phyloP scores from a whole-genome alignment of 208 protist genomes.

The Wallacemonas sp. region DNA sequence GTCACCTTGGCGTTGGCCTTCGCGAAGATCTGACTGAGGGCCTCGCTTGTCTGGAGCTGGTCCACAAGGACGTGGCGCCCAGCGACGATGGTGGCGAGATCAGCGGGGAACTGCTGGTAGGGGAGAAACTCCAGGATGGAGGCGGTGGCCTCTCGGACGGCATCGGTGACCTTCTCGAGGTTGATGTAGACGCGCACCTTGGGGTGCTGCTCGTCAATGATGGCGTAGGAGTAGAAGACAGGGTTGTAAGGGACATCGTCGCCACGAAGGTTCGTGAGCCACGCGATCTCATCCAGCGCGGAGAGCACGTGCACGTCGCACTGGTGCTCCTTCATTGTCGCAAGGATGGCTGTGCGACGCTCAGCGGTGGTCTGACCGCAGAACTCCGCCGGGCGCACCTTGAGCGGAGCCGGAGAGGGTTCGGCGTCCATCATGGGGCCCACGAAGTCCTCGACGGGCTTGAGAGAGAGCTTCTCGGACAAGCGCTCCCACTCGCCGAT shows the following conservation, averaged over 20 bases:
- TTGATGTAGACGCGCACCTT: conserved; percentile 33
- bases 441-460: conserved; percentile 59
- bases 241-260: conserved; percentile 89
- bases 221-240: conserved; percentile 88
- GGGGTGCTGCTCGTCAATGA: conserved; percentile 36
- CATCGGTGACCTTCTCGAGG: conserved; percentile 32
- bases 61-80: conserved; percentile 63
- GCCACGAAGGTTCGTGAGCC: conserved; percentile 92
- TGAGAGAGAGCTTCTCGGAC: conserved; percentile 55
- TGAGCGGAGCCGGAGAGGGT: conserved; percentile 27
- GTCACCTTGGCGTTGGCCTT: conserved; percentile 27
- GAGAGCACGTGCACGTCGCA: conserved; percentile 80
- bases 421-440: conserved; percentile 41
- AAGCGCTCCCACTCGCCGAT: conserved; percentile 79
- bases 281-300: conserved; percentile 91
- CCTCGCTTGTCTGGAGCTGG: conserved; percentile 72
- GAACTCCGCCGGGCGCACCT: conserved; percentile 62
- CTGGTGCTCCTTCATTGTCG: conserved; percentile 43
- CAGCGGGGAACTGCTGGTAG: conserved; percentile 72
- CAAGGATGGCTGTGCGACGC: conserved; percentile 55
- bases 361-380: conserved; percentile 59
- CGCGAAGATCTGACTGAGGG: conserved; percentile 41
- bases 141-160: conserved; percentile 19
- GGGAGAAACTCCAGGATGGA: conserved; percentile 51
- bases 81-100: conserved; percentile 37